Conservation (phyloP, 2,329 filamentous ascomycete species). For the Tolypocladium inflatum region DNA sequence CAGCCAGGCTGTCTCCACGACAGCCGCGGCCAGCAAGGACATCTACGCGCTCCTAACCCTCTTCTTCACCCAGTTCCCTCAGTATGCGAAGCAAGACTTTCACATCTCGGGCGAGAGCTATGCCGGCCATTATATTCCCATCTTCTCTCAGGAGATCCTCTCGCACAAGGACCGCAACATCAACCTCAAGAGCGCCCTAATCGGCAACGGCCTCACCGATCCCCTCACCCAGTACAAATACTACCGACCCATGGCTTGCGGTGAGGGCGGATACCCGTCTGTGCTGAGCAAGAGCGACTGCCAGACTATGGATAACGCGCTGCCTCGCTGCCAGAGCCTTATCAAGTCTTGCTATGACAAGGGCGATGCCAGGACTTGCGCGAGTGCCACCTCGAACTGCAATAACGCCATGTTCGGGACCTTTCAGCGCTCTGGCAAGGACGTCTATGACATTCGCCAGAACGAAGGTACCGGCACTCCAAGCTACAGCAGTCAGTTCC, state of each 20-base stretch:
- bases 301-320: slow-evolving; percentile 80
- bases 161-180: slow-evolving; percentile 93
- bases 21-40: slow-evolving; percentile 90
- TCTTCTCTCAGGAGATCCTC: slow-evolving; percentile 83
- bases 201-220: slow-evolving; percentile 94
- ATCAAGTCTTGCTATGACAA: slow-evolving; percentile 87
- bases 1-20: slow-evolving; percentile 78
- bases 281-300: slow-evolving; percentile 72
- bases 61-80: slow-evolving; percentile 97
- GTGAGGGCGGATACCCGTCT: slow-evolving; percentile 83
- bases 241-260: slow-evolving; percentile 96
- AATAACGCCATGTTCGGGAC: slow-evolving; percentile 90
- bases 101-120: slow-evolving; percentile 96
- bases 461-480: slow-evolving; percentile 80
- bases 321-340: slow-evolving; percentile 77
- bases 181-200: slow-evolving; percentile 89
- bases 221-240: slow-evolving; percentile 84
- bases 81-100: slow-evolving; percentile 90
- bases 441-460: slow-evolving; percentile 87
- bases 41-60: slow-evolving; percentile 91
- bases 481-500: slow-evolving; percentile 82
- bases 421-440: slow-evolving; percentile 85
- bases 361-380: slow-evolving; percentile 82
- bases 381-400: slow-evolving; percentile 91
- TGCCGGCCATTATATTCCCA: slow-evolving; percentile 89